Conservation (phyloP, 768 basidiomycete genomes). For the Leccinellum rugosiceps region DNA sequence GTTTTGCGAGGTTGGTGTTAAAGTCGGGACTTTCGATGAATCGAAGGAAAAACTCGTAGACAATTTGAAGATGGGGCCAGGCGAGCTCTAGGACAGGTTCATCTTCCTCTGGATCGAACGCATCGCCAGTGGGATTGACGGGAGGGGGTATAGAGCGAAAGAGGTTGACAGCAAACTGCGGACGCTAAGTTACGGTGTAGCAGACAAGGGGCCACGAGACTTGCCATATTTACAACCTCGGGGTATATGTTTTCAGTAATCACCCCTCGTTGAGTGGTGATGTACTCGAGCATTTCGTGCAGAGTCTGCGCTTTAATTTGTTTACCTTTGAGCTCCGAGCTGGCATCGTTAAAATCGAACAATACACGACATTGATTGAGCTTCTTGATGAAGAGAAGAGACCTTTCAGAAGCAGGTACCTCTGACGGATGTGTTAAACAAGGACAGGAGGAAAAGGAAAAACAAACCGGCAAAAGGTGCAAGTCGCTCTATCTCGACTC, state of each 20-base stretch:
- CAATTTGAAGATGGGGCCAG: constrained; percentile 99
- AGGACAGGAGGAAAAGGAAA: constrained; percentile 6
- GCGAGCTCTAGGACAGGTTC: constrained; percentile 98
- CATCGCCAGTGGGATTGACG: constrained; percentile 96
- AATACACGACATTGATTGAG: constrained; percentile 94
- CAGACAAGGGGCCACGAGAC: constrained; percentile 24
- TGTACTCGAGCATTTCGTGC: constrained; percentile 98
- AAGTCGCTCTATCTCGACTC: constrained; percentile 92
- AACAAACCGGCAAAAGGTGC: constrained; percentile 79
- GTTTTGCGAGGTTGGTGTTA: constrained; percentile 96
- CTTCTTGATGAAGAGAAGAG: constrained; percentile 90
- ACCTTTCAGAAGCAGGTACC: constrained; percentile 82
- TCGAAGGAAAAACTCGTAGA: constrained; percentile 99
- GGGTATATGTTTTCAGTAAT: constrained; percentile 98
- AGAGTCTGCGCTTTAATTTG: constrained; percentile 98
- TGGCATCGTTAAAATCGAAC: constrained; percentile 99
- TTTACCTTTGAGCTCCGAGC: constrained; percentile 92
- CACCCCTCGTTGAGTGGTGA: constrained; percentile 93
- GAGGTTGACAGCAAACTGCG: constrained; percentile 93
- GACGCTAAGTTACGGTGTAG: constrained; percentile 6
- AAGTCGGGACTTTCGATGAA: constrained; percentile 98
- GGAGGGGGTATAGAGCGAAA: constrained; percentile 99
- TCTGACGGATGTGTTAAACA: constrained; percentile 46
- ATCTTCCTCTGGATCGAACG: constrained; percentile 99
- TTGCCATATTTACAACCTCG: constrained; percentile 96